Evolutionary conservation across 192 early-diverging fungal genomes (phyloP).

Genomic region (Entomortierella chlamydospora): DNA sequence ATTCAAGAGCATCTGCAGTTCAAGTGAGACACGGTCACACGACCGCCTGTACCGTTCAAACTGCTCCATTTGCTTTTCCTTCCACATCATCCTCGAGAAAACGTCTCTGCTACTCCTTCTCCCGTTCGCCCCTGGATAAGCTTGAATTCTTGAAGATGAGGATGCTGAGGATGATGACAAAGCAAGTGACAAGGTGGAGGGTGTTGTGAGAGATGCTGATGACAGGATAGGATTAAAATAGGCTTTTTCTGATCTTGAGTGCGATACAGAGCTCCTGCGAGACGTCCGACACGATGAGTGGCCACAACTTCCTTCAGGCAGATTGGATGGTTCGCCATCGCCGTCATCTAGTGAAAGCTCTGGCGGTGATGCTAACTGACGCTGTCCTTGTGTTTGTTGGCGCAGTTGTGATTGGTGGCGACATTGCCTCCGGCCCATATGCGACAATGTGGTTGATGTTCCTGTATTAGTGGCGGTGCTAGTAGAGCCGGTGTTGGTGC

Average conservation of each 20-base stretch:
- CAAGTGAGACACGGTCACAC: constrained; percentile 36
- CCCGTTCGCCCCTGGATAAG: not conserved
- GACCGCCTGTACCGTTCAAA: constrained; percentile 42
- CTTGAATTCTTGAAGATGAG: constrained; percentile 7
- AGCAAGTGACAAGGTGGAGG: not conserved
- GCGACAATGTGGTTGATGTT: not conserved
- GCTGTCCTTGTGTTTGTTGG: not conserved
- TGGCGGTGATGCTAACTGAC: not conserved
- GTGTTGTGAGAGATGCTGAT: constrained; percentile 6
- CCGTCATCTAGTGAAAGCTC: constrained; percentile 11
- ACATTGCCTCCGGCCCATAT: not conserved
- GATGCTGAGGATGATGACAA: constrained; percentile 1
- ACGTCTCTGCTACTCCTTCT: not conserved
- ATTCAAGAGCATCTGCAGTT: constrained; percentile 33
- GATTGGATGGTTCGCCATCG: not conserved
- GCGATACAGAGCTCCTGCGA: constrained; percentile 6
- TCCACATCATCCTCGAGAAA: constrained; percentile 44
- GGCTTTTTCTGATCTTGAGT: not conserved
- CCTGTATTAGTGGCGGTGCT: not conserved
- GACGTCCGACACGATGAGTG: constrained; percentile 25
- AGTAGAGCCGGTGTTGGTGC: not conserved
- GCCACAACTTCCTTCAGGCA: not conserved
- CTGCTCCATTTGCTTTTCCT: constrained; percentile 47
- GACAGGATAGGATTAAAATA: not conserved
- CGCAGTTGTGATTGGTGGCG: not conserved